Evolutionary conservation across 2,329 filamentous ascomycete species (phyloP).

Genomic region (Cadophora luteo-olivacea): DNA sequence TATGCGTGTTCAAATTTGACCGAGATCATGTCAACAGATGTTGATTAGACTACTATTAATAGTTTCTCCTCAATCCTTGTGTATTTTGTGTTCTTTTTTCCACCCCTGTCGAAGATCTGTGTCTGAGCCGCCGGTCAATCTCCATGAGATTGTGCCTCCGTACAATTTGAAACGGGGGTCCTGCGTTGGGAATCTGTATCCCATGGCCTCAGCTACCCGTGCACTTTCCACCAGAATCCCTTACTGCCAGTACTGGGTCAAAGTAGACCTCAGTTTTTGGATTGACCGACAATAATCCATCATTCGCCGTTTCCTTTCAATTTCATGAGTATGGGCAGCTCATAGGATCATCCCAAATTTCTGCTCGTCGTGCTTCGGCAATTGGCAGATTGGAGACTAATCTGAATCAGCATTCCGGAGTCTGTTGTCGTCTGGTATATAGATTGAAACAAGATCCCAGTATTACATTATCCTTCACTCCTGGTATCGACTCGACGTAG

Average conservation of each 20-base stretch:
- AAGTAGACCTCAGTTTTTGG: neutral
- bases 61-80: constrained; percentile 11
- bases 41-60: constrained; percentile 11
- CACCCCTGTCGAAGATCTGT: constrained; percentile 1
- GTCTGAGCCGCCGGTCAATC: neutral
- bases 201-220: neutral
- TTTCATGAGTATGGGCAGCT: neutral
- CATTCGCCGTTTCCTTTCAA: neutral
- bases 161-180: neutral
- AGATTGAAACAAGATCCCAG: neutral
- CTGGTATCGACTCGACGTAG: neutral
- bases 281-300: neutral
- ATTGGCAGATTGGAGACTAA: neutral
- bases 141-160: constrained; percentile 1
- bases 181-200: neutral
- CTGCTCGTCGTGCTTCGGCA: neutral
- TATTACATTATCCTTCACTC: neutral
- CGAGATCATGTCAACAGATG: too few relatives aligned
- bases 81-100: neutral
- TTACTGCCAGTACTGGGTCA: neutral
- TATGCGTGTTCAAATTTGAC: neutral
- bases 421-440: neutral
- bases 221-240: neutral
- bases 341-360: neutral
- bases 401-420: neutral